phyloP scores from a whole-genome alignment of 2,329 filamentous ascomycete species.

The Stachybotrys echinatus region DNA sequence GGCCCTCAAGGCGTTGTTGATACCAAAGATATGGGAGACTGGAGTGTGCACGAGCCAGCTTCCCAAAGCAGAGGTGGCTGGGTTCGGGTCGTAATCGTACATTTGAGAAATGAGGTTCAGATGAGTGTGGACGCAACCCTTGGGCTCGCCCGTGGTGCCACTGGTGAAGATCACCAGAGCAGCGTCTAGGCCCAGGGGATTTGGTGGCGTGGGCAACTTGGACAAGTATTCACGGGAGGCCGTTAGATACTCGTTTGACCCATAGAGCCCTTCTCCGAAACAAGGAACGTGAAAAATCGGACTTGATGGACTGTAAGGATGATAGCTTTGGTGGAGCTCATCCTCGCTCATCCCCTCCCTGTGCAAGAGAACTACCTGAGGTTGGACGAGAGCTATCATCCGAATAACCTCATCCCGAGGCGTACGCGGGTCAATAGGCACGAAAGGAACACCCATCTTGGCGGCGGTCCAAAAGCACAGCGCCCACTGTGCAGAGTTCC shows the following conservation, averaged over 20 bases:
- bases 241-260: neutral
- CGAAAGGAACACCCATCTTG: constrained; percentile 26
- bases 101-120: constrained; percentile 32
- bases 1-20: constrained; percentile 31
- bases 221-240: neutral
- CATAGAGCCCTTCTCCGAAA: neutral
- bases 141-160: constrained; percentile 42
- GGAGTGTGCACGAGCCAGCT: constrained; percentile 33
- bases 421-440: constrained; percentile 25
- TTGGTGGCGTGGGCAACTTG: neutral
- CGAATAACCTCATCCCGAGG: constrained; percentile 13
- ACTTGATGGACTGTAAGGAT: no score
- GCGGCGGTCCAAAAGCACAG: constrained; percentile 30
- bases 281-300: neutral
- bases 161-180: constrained; percentile 42
- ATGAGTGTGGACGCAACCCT: constrained; percentile 37
- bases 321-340: no score
- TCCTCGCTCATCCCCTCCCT: no score
- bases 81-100: constrained; percentile 28
- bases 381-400: constrained; percentile 15
- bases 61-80: constrained; percentile 18
- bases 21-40: constrained; percentile 30
- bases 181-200: constrained; percentile 8
- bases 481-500: constrained; percentile 33
- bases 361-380: constrained; percentile 16